Evolutionary conservation across 805 yeast genomes (phyloP).

Genomic region (Kuraishia cidri): DNA sequence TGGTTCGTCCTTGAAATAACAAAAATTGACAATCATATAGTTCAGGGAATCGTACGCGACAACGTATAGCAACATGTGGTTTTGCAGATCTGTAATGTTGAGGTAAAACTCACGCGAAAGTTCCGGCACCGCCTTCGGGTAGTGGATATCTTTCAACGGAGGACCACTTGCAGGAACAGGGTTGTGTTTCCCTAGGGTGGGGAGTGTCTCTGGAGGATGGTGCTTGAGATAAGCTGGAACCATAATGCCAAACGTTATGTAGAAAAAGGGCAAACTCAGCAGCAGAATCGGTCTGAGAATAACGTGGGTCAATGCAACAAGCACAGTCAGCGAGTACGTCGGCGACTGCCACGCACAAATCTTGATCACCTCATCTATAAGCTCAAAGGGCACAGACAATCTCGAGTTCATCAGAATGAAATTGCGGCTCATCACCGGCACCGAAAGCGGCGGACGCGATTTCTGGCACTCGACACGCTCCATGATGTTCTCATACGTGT

Average conservation of each 20-base stretch:
- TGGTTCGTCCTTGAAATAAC: constrained; percentile 56
- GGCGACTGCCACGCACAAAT: constrained; percentile 61
- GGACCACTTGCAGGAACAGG: constrained; percentile 44
- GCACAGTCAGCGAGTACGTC: constrained; percentile 47
- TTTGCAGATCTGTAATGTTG: constrained; percentile 79
- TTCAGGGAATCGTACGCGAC: constrained; percentile 48
- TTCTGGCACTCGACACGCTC: constrained; percentile 53
- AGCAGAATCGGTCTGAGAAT: constrained; percentile 55
- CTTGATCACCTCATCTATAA: constrained; percentile 45
- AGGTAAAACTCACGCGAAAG: constrained; percentile 68
- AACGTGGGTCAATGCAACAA: constrained; percentile 25
- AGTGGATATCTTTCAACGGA: constrained; percentile 33
- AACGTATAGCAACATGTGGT: constrained; percentile 64
- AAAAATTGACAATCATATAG: constrained; percentile 41
- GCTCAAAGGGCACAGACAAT: constrained; percentile 49
- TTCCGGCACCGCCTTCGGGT: constrained; percentile 71
- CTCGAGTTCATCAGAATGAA: constrained; percentile 55
- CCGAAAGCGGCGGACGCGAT: constrained; percentile 58
- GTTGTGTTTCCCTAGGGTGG: constrained; percentile 18
- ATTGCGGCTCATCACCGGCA: constrained; percentile 62
- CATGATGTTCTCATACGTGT: constrained; percentile 28
- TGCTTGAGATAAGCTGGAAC: constrained; percentile 54
- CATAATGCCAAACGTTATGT: constrained; percentile 45
- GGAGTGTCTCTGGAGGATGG: constrained; percentile 53
- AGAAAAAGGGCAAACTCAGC: constrained; percentile 43